phyloP scores from a whole-genome alignment of 805 yeast species.

The Danielia reshetovae region DNA sequence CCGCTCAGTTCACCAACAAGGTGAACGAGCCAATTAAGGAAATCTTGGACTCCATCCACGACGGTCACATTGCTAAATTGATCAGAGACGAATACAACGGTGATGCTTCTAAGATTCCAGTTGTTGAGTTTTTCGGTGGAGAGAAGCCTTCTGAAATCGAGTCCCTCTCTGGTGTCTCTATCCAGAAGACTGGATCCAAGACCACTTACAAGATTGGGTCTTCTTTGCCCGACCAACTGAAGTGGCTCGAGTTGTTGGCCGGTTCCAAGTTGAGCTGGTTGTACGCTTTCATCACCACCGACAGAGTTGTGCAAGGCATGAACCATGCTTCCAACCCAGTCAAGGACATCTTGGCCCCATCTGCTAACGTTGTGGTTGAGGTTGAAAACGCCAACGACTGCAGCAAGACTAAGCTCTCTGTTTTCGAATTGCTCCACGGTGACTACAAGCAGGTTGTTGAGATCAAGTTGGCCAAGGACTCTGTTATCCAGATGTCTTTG shows the following conservation, averaged over 20 bases:
- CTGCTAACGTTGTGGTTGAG: slow-evolving; percentile 55
- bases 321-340: slow-evolving; percentile 78
- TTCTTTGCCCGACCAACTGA: slow-evolving; percentile 25
- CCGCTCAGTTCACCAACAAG: slow-evolving; percentile 83
- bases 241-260: slow-evolving; percentile 80
- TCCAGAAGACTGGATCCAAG: slow-evolving; percentile 25
- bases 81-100: slow-evolving; percentile 66
- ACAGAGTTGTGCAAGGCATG: slow-evolving; percentile 79
- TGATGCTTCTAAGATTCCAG: slow-evolving; percentile 73
- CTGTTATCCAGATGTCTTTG: slow-evolving; percentile 63
- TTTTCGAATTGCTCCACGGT: slow-evolving; percentile 72
- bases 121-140: slow-evolving; percentile 85
- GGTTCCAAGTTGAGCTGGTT: slow-evolving; percentile 83
- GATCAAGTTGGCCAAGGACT: slow-evolving; percentile 47
- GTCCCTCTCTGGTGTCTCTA: slow-evolving; percentile 33
- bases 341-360: slow-evolving; percentile 76
- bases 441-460: slow-evolving; percentile 61
- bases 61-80: slow-evolving; percentile 77
- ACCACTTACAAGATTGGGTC: slow-evolving; percentile 38
- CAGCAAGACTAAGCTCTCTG: slow-evolving; percentile 57
- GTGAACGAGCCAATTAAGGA: slow-evolving; percentile 92
- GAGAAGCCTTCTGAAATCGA: slow-evolving; percentile 38
- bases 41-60: slow-evolving; percentile 82
- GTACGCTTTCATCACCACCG: slow-evolving; percentile 78
- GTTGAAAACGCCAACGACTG: slow-evolving; percentile 48